Conservation (phyloP, 805 yeast species). For the Myxozyma neglecta region DNA sequence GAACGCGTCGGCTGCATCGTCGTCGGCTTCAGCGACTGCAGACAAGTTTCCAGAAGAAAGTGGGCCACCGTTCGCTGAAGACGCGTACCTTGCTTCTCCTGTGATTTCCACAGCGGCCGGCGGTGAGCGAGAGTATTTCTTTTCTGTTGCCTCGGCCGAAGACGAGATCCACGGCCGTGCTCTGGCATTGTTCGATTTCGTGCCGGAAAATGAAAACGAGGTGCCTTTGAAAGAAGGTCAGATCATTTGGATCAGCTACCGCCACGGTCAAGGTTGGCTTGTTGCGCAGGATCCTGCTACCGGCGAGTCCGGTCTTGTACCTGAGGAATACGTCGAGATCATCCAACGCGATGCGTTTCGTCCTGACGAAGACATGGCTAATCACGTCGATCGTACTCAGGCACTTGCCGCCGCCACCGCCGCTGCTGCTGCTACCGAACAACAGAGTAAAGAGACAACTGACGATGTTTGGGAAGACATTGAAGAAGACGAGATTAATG, state of each 20-base stretch:
- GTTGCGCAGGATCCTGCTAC: constrained; percentile 78
- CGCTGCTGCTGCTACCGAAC: not conserved
- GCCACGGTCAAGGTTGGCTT: constrained; percentile 98
- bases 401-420: not conserved
- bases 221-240: constrained; percentile 77
- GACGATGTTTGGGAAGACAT: constrained; percentile 37
- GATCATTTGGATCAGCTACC: constrained; percentile 75
- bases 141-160: constrained; percentile 25
- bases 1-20: too few species aligned
- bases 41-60: constrained; percentile 3
- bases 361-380: constrained; percentile 8
- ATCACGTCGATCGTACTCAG: constrained; percentile 5
- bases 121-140: constrained; percentile 42
- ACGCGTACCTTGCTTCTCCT: constrained; percentile 39
- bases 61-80: constrained; percentile 44
- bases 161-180: constrained; percentile 63
- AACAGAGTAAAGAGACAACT: constrained; percentile 28
- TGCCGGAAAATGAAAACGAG: constrained; percentile 94
- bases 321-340: constrained; percentile 85
- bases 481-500: not conserved
- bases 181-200: constrained; percentile 82
- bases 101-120: constrained; percentile 33
- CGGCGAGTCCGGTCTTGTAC: constrained; percentile 81
- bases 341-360: constrained; percentile 34
- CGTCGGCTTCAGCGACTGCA: not conserved